Percentiles rank a stretch among this genome's conserved stretches.
phyloP scores from a whole-genome alignment of 345 rosid species.

The Erysimum cheiranthoides region DNA sequence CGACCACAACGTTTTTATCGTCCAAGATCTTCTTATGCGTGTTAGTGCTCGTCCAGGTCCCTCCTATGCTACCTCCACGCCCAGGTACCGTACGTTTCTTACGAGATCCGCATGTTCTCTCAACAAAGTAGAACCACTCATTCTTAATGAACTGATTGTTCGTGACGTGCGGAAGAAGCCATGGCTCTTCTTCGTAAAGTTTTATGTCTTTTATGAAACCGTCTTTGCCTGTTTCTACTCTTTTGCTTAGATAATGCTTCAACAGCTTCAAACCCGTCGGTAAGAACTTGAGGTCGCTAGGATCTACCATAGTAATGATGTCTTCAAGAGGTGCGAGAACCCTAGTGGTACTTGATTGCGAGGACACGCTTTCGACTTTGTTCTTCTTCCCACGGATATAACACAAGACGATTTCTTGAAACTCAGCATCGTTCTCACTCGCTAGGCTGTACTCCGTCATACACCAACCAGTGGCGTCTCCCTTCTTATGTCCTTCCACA shows the following conservation, averaged over 20 bases:
- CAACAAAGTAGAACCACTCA: conserved; percentile 6
- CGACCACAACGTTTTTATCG: background rate
- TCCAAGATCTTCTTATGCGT: background rate
- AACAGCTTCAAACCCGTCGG: background rate
- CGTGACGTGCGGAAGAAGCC: conserved; percentile 8
- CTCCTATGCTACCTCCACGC: background rate
- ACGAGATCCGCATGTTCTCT: background rate
- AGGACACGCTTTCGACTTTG: too few relatives aligned
- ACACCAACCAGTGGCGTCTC: too few relatives aligned
- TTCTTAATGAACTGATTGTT: background rate
- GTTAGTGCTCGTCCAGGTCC: background rate
- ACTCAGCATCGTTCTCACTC: too few relatives aligned
- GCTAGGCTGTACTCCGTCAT: too few relatives aligned
- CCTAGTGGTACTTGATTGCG: too few relatives aligned
- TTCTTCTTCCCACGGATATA: too few relatives aligned
- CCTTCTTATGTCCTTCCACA: too few relatives aligned
- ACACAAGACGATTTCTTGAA: too few relatives aligned
- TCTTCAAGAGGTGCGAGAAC: too few relatives aligned
- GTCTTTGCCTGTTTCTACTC: background rate
- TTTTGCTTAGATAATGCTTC: conserved; percentile 5
- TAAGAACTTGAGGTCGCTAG: background rate
- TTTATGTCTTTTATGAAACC: conserved; percentile 1
- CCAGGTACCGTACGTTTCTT: background rate
- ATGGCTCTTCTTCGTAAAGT: conserved; percentile 9
- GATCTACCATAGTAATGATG: background rate